Evolutionary conservation across 345 rosid genomes (phyloP).

Genomic region (Mercurialis annua): DNA sequence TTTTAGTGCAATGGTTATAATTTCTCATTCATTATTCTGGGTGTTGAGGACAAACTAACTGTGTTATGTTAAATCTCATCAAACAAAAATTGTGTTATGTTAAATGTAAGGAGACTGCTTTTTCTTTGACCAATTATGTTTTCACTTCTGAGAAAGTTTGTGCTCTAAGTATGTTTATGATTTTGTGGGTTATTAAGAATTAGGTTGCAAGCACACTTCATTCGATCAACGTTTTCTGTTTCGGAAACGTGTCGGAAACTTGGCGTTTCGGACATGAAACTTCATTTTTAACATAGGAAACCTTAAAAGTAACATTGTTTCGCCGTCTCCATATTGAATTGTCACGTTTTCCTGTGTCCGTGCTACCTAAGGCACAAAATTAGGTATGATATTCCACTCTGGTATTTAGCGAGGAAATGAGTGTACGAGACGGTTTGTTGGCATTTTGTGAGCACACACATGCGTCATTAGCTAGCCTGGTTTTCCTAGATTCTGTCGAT

Average conservation of each 20-base stretch:
- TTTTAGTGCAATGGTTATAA: too few species aligned
- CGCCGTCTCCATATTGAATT: constrained; percentile 1
- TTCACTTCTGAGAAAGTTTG: background rate
- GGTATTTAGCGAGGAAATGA: background rate
- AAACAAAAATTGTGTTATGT: too few species aligned
- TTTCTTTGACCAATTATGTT: background rate
- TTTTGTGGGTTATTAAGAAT: background rate
- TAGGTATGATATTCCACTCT: background rate
- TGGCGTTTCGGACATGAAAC: too few species aligned
- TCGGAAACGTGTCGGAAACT: too few species aligned
- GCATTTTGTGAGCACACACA: background rate
- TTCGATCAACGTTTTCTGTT: too few species aligned
- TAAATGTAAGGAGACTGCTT: background rate
- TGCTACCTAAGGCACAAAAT: background rate
- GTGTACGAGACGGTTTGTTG: background rate
- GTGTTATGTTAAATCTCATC: too few species aligned
- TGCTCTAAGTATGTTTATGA: background rate
- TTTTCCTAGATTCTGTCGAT: background rate
- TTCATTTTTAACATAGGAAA: too few species aligned
- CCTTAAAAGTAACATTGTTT: too few species aligned
- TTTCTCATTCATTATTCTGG: too few species aligned
- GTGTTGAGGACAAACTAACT: too few species aligned
- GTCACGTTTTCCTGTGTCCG: too few species aligned
- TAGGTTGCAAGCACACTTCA: too few species aligned
- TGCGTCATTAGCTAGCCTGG: background rate